These are phyloP conservation scores for Starmerella sirachaensis DNA, from an alignment of 805 yeast genomes.

Conservation along the genomic window DNA sequence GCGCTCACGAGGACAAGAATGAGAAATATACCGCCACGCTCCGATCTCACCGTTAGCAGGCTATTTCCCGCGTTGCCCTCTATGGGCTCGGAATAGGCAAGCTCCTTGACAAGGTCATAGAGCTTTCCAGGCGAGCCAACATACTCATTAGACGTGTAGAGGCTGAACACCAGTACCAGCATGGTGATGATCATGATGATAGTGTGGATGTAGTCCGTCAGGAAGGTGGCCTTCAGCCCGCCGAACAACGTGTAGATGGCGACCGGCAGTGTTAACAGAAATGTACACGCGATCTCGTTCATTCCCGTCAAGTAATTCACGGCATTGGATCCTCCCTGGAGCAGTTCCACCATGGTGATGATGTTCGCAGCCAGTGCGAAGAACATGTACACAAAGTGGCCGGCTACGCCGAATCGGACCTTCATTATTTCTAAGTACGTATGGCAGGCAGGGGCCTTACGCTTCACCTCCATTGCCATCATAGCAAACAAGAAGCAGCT, in stretches of 20 bases:
- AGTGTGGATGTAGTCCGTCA: conserved; percentile 42
- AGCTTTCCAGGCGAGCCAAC: conserved; percentile 37
- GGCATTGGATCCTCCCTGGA: conserved; percentile 8
- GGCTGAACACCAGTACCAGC: conserved; percentile 28
- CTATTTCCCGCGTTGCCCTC: conserved; percentile 37
- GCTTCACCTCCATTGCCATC: conserved; percentile 23
- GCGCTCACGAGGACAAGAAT: conserved; percentile 32
- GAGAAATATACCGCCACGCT: conserved; percentile 25
- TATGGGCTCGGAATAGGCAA: conserved; percentile 27
- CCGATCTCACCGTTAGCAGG: conserved; percentile 22
- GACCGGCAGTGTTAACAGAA: conserved; percentile 38
- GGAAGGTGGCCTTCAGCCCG: conserved; percentile 41
- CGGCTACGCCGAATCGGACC: conserved; percentile 30
- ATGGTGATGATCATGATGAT: conserved; percentile 35
- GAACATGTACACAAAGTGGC: conserved; percentile 30
- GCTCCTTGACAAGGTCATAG: conserved; percentile 34
- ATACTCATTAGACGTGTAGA: conserved; percentile 30
- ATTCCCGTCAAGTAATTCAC: conserved; percentile 35
- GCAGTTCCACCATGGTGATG: conserved; percentile 1
- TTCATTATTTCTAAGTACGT: conserved; percentile 33
- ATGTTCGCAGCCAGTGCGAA: conserved; percentile 25
- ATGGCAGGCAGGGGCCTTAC: conserved; percentile 20
- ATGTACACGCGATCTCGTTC: conserved; percentile 36
- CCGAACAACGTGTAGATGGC: conserved; percentile 39
- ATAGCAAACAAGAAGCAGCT: conserved; percentile 18